Base-by-base conservation (phyloP, 192 early-diverging fungal genomes). In the Backusella australiensis region DNA sequence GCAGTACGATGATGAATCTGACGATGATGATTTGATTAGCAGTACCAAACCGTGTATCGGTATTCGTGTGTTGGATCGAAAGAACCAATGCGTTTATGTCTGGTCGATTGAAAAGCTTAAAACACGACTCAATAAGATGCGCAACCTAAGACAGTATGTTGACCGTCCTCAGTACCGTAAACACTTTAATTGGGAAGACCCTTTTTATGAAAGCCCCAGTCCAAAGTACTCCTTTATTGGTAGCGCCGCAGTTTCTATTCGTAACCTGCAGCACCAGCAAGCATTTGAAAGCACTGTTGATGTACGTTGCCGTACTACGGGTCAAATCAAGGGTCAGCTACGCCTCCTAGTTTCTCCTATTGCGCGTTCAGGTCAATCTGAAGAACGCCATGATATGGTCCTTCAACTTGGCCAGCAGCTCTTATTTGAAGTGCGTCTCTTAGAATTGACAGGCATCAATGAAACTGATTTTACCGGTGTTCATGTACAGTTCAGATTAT, bases 401-500 rank as follows among this genome's bases (percentile, higher is more conserved):
- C 34, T 73, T 56, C 56, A 26, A 56, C 77, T 88, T n/a, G 90
- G 89, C 19, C 80, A 86, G 39, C 73, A 79, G 5, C 59, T 91
- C 0, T 63, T 91, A 8, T 93, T 93, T 81, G 91, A 93, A 77
- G 79, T 94, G 12, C 84, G 86, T 2, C 73, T 94, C 9, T 63
- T 91, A 5, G 86, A 91, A 34, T 52, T 93, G 1, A 85, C 77
- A 6, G 91, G 91, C 4, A 76, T 94, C 11, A 80, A 73, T 38
- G 91, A 91, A 74, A 71, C 77, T 19, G 82, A 88, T 52, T 93
- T 81, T 81, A 86, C 86, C 19, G 87, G 93, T 70, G 86, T 94
- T 19, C 93, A 94, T 74, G 86, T 87, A 35, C 93, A 94, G 65
- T 94, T 93, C 81, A 81, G 88, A 63, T 74, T 89, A 4, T 90